These are phyloP conservation scores for Leccinum boreale DNA, from an alignment of 768 basidiomycete species.

Conservation along the genomic window DNA sequence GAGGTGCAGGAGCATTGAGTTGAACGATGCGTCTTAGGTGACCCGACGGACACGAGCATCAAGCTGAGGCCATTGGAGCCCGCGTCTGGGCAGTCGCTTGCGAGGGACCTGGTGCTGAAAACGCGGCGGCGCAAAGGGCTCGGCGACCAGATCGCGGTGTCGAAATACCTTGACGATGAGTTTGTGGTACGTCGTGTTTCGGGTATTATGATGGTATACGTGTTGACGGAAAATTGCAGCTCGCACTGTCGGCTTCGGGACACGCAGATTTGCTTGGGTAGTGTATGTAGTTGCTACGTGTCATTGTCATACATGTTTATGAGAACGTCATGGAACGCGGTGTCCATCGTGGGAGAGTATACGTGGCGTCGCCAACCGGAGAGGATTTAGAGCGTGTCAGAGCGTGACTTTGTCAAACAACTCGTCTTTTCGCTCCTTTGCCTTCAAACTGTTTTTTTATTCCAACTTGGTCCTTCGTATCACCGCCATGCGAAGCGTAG, in stretches of 20 bases:
- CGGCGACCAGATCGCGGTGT: slow-evolving; percentile 95
- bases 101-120: slow-evolving; percentile 93
- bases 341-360: slow-evolving; percentile 39
- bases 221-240: slow-evolving; percentile 41
- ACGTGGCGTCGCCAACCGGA: slow-evolving; percentile 42
- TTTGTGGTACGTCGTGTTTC: slow-evolving; percentile 65
- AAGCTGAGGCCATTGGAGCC: slow-evolving; percentile 95
- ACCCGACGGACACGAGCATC: slow-evolving; percentile 97
- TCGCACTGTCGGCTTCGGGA: slow-evolving; percentile 93
- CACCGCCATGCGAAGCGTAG: slow-evolving; percentile 77
- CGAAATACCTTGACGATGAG: slow-evolving; percentile 96
- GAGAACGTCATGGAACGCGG: slow-evolving; percentile 4
- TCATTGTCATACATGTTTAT: not conserved
- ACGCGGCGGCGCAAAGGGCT: slow-evolving; percentile 95
- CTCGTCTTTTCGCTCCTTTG: slow-evolving; percentile 37
- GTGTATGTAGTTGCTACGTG: slow-evolving; percentile 19
- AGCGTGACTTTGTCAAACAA: slow-evolving; percentile 15
- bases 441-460: slow-evolving; percentile 29
- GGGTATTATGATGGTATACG: not conserved
- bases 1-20: not conserved
- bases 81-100: slow-evolving; percentile 92
- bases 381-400: slow-evolving; percentile 31
- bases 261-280: slow-evolving; percentile 87
- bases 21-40: slow-evolving; percentile 49
- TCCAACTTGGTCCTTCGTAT: slow-evolving; percentile 64